Conservation (phyloP, 1,139 yeast genomes). For the Suhomyces anneliseae region DNA sequence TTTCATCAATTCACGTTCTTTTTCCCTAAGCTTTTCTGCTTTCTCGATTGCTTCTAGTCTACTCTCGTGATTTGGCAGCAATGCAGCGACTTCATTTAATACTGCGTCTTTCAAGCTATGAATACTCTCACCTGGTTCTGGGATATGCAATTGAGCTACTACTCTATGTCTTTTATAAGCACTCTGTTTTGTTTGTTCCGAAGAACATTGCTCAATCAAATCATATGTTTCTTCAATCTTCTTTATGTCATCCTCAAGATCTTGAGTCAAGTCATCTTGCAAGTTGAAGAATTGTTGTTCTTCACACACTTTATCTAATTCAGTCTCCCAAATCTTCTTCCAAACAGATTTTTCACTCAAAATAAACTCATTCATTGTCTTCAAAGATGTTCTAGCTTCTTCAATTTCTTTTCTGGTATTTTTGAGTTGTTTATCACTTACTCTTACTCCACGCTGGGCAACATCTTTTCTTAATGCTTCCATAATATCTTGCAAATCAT, state of each 20-base stretch:
- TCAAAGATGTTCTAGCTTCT: slow-evolving; percentile 54
- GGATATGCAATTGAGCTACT: slow-evolving; percentile 43
- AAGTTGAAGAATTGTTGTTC: slow-evolving; percentile 90
- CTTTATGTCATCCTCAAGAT: slow-evolving; percentile 75
- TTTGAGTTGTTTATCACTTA: slow-evolving; percentile 71
- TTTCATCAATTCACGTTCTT: slow-evolving; percentile 60
- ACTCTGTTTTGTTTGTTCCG: slow-evolving; percentile 58
- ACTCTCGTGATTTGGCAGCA: slow-evolving; percentile 80
- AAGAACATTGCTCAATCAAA: slow-evolving; percentile 78
- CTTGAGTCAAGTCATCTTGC: slow-evolving; percentile 82
- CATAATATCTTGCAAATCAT: slow-evolving; percentile 87
- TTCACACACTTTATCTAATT: slow-evolving; percentile 84
- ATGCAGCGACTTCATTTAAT: slow-evolving; percentile 71
- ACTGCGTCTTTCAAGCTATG: slow-evolving; percentile 76
- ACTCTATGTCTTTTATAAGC: slow-evolving; percentile 35
- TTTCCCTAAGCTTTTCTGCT: slow-evolving; percentile 79
- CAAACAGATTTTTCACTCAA: slow-evolving; percentile 74
- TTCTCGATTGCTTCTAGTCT: slow-evolving; percentile 84
- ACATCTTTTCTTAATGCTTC: slow-evolving; percentile 91
- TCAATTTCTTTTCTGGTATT: slow-evolving; percentile 64
- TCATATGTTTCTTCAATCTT: slow-evolving; percentile 80
- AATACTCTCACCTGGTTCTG: slow-evolving; percentile 69
- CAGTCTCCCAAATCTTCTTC: slow-evolving; percentile 92
- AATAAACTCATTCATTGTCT: slow-evolving; percentile 61
- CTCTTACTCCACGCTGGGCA: slow-evolving; percentile 86